Evolutionary conservation across 2,329 filamentous ascomycete genomes (phyloP), one percentile per base, ranked within the genome.

Genomic region (Diplodia sapinea): DNA sequence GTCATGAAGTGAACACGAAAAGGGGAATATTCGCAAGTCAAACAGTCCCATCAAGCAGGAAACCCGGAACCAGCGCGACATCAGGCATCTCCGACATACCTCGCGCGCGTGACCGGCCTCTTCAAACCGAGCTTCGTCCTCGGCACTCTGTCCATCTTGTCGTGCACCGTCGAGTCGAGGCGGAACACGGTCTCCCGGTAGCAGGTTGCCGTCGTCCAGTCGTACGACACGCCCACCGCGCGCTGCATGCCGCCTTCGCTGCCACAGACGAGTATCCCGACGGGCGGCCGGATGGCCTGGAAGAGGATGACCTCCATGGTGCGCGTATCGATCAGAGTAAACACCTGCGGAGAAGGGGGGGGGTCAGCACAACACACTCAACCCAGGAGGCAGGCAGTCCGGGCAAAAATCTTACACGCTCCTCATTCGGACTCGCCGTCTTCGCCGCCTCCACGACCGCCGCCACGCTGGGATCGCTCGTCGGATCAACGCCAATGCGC

Each of bases 241-340:
- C 82, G 76, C 67, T 82, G 81, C 79, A 82, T 81, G 2, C 82
- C 82, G 5, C 80, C 80, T 68, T 83, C 82, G 1, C 72, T 71
- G 8, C 79, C 82, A n/a, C 77, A 79, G n/a, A 82, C 70, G 9
- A 84, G 70, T 64, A 82, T 76, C 40, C 77, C 79, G 1, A 79
- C 74, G 0, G 83, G 82, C 1, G 82, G 81, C 0, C 78, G 71
- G 8, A 70, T 71, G 4, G 80, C 80, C 17, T 71, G 68, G 69
- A 83, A 82, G 7, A 81, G 70, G 0, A 78, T 82, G 2, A 79
- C 79, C 4, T 80, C 82, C 77, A 83, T 79, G n/a, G 74, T 80
- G 54, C 75, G 74, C 15, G 77, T 80, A 67, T 82, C 79, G n/a
- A 82, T 74, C 2, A 82, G 72, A 0, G 80, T 82, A 70, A 80